Evolutionary conservation across 208 protist species (phyloP).

Genomic region (Endotrypanum monterogeii): DNA sequence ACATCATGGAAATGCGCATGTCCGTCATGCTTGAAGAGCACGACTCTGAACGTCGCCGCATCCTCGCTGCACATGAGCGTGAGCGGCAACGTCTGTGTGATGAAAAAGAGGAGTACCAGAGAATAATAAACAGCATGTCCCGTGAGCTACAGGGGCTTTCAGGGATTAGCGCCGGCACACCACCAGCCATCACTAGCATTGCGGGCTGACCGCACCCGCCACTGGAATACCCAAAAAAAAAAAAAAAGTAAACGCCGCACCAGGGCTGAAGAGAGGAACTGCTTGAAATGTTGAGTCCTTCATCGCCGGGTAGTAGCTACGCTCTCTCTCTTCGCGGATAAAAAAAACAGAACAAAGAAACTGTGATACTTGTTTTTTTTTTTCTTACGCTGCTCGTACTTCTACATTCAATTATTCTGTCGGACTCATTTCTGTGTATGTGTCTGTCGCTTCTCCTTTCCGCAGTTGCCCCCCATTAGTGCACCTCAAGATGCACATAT

Average conservation of each 20-base stretch:
- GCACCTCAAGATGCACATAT: not conserved
- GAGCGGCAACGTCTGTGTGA: constrained; percentile 41
- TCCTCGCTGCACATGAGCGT: constrained; percentile 43
- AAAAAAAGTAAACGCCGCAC: not conserved
- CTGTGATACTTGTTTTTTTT: not conserved
- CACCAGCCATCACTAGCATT: constrained; percentile 16
- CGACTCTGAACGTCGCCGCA: constrained; percentile 50
- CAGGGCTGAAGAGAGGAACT: not conserved
- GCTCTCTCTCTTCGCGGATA: not conserved
- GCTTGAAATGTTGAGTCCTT: not conserved
- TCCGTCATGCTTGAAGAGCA: constrained; percentile 40
- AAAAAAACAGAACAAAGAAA: no score
- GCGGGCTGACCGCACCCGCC: constrained; percentile 3
- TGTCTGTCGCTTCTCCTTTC: not conserved
- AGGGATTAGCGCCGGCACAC: constrained; percentile 18
- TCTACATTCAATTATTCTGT: not conserved
- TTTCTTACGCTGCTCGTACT: not conserved
- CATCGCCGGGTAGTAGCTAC: not conserved
- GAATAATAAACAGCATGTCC: constrained; percentile 54
- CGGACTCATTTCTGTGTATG: not conserved
- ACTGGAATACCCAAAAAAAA: not conserved
- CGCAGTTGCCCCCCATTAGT: no score
- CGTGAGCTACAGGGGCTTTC: constrained; percentile 49
- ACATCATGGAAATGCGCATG: constrained; percentile 54
- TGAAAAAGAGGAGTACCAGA: constrained; percentile 63